These are phyloP conservation scores for Mallotus japonicus DNA, from an alignment of 441 rosid species.

Conservation along the genomic window DNA sequence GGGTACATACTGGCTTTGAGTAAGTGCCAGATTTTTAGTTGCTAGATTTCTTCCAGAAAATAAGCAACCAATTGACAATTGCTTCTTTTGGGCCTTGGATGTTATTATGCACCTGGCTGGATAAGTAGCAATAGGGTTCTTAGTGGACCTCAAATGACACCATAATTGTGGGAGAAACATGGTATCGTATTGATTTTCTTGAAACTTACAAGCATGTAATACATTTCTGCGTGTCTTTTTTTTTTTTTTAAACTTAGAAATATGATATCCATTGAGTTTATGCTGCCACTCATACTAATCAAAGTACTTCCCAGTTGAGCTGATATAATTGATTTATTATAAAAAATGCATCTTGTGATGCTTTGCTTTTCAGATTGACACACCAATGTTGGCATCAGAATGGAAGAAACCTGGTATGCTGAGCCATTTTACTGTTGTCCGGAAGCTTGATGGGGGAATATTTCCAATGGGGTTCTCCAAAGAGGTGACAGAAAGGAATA, in stretches of 20 bases:
- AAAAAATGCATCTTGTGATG: conserved; percentile 10
- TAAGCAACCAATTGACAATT: conserved; percentile 5
- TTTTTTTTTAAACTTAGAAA: neutral
- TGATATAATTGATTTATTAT: neutral
- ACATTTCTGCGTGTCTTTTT: neutral
- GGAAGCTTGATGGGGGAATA: conserved; percentile 88
- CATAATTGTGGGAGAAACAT: neutral
- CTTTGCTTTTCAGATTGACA: conserved; percentile 69
- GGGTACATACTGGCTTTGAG: neutral
- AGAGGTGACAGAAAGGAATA: conserved; percentile 80
- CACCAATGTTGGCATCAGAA: conserved; percentile 86
- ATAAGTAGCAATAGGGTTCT: neutral
- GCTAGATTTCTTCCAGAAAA: neutral
- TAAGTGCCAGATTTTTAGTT: neutral
- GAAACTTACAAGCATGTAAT: neutral
- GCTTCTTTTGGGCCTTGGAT: conserved; percentile 17
- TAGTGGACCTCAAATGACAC: conserved; percentile 5
- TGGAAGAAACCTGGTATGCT: conserved; percentile 77
- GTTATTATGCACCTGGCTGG: neutral
- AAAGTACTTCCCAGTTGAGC: neutral
- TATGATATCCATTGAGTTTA: neutral
- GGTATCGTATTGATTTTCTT: conserved; percentile 6
- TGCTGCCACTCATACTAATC: neutral
- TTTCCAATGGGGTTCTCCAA: conserved; percentile 91
- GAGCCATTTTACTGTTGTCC: conserved; percentile 83